Evolutionary conservation across 1,284 basidiomycete genomes (phyloP), one percentile per base, ranked within the genome.

Genomic region (Agroathelia rolfsii): DNA sequence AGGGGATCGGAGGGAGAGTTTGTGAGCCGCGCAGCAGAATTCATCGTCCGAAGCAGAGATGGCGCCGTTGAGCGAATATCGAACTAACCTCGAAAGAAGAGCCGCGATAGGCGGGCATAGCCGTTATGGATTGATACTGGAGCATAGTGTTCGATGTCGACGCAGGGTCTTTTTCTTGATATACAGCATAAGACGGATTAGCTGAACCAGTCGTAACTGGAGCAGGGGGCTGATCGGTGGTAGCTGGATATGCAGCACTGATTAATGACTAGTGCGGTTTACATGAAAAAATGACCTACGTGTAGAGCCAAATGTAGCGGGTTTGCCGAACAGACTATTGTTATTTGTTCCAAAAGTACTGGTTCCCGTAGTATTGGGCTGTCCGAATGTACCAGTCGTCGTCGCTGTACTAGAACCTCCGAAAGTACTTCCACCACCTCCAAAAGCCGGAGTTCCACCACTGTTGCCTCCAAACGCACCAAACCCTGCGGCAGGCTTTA

Each of bases 41-140:
- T n/a, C n/a, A n/a, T n/a, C n/a, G n/a, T n/a, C n/a, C n/a, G n/a
- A n/a, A n/a, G n/a, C n/a, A n/a, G n/a, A n/a, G n/a, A n/a, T n/a
- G n/a, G n/a, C n/a, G n/a, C n/a, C n/a, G n/a, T n/a, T n/a, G 16
- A 42, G 34, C 15, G 27, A 19, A 3, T 36, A 31, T 10, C 14
- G 22, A 18, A 55, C 64, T 30, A 34, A 76, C 80, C 58, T 85
- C 83, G 37, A 79, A 67, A n/a, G 81, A 85, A 36, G 65, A 71
- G 27, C 75, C 73, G 36, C 64, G 55, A 48, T 84, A 86, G 9
- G 64, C 63, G 14, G 76, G 77, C 61, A 76, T 79, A 38, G 75
- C 76, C n/a, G 76, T 66, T 32, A 82, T 81, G 20, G 75, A 66
- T 52, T 86, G 82, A 48, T 78, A 85, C 38, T 77, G 74, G 19